phyloP scores from a whole-genome alignment of 208 protist genomes.

The Leishmania arabica region DNA sequence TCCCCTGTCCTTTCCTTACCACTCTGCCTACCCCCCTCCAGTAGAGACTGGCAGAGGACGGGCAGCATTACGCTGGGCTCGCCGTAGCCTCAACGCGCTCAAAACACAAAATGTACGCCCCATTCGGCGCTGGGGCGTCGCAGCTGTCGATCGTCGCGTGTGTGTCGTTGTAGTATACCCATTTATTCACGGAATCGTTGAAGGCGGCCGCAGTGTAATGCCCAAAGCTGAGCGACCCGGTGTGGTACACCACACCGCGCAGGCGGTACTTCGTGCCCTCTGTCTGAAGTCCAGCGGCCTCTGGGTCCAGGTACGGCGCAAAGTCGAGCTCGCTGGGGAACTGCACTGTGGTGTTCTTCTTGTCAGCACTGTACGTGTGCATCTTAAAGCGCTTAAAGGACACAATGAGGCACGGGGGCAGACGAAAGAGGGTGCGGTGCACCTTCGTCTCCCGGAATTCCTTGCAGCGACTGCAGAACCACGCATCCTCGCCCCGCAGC shows the following conservation, averaged over 20 bases:
- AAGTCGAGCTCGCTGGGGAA: constrained; percentile 67
- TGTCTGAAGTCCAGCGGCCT: constrained; percentile 24
- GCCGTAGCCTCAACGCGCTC: constrained; percentile 36
- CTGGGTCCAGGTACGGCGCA: constrained; percentile 55
- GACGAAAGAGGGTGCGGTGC: constrained; percentile 63
- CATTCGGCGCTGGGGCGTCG: constrained; percentile 28
- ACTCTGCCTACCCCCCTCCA: neutral
- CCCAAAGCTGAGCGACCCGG: constrained; percentile 71
- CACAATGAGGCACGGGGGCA: constrained; percentile 77
- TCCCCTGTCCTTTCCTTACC: neutral
- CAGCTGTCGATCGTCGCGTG: constrained; percentile 28
- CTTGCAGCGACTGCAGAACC: constrained; percentile 78
- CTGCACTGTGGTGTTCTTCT: constrained; percentile 70
- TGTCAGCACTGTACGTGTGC: constrained; percentile 55
- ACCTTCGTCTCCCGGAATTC: constrained; percentile 53
- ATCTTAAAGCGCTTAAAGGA: constrained; percentile 83
- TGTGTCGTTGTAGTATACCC: constrained; percentile 83
- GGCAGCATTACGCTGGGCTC: neutral
- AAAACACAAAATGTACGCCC: constrained; percentile 83
- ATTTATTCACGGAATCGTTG: constrained; percentile 53
- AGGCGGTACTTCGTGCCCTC: constrained; percentile 59
- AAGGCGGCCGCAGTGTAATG: constrained; percentile 81
- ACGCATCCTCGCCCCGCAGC: constrained; percentile 62
- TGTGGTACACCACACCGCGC: constrained; percentile 78
- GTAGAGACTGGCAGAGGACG: neutral